Evolutionary conservation across 208 protist species (phyloP).

Genomic region (Leptomonas pyrrhocoris): DNA sequence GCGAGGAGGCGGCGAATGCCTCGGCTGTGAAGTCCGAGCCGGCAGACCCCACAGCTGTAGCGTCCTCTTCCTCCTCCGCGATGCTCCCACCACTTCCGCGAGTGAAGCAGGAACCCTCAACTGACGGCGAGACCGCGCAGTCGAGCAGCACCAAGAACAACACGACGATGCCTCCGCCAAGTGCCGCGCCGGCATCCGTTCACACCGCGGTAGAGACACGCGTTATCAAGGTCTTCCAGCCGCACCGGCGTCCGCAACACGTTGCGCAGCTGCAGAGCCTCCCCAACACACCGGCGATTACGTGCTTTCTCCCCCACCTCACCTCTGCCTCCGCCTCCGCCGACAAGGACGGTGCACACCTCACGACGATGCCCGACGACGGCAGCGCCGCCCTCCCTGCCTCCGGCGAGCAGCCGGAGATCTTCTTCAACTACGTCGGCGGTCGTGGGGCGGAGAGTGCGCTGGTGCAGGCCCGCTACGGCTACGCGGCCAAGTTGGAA

Average conservation of each 20-base stretch:
- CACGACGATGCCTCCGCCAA: constrained; percentile 15
- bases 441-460: constrained; percentile 70
- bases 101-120: constrained; percentile 30
- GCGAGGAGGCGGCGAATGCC: constrained; percentile 9
- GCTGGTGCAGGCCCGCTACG: constrained; percentile 74
- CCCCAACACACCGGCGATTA: constrained; percentile 73
- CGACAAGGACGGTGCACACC: neutral
- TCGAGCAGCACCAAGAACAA: neutral
- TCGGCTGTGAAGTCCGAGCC: constrained; percentile 24
- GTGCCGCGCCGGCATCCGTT: constrained; percentile 1
- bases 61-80: constrained; percentile 5
- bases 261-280: constrained; percentile 64
- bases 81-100: constrained; percentile 22
- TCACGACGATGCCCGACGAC: neutral
- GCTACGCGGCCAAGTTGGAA: constrained; percentile 66
- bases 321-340: constrained; percentile 8
- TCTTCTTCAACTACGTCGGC: constrained; percentile 62
- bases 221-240: constrained; percentile 62
- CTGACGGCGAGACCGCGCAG: constrained; percentile 2
- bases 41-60: constrained; percentile 14
- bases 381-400: constrained; percentile 7
- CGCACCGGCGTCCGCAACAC: constrained; percentile 57
- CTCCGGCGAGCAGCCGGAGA: constrained; percentile 53
- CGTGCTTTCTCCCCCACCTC: constrained; percentile 48
- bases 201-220: constrained; percentile 26